These are phyloP conservation scores for Prosopis cineraria DNA, from an alignment of 306 rosid genomes.

Conservation along the genomic window DNA sequence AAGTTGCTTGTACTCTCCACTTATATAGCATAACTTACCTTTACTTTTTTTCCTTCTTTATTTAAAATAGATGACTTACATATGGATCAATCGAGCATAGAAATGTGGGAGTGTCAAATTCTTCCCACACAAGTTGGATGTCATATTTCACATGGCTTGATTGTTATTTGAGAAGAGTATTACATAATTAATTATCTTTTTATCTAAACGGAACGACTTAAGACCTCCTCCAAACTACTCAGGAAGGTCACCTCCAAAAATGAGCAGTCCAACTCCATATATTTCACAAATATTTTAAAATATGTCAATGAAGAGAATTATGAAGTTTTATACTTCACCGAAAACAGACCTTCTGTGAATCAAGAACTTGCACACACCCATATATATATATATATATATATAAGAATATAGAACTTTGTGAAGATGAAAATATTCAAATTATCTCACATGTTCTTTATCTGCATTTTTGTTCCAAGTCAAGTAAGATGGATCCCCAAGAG, in stretches of 20 bases:
- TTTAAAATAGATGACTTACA: not conserved
- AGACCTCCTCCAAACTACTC: not conserved
- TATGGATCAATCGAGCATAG: not conserved
- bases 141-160: not conserved
- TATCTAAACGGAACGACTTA: not conserved
- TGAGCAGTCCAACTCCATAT: not conserved
- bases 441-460: conserved; percentile 32
- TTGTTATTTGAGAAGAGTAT: not conserved
- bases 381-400: no score
- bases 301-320: not conserved
- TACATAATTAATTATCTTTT: not conserved
- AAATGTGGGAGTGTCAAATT: not conserved
- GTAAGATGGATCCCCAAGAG: conserved; percentile 91
- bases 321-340: not conserved
- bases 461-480: conserved; percentile 82
- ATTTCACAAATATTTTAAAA: not conserved
- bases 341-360: conserved; percentile 17
- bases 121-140: not conserved
- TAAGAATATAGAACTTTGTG: not conserved
- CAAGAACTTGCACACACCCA: conserved; percentile 12
- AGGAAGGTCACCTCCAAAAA: not conserved
- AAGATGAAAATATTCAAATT: conserved; percentile 15
- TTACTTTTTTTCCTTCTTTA: not conserved
- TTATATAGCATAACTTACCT: not conserved
- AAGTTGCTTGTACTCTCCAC: conserved; percentile 11